Base-by-base conservation (phyloP, 805 yeast species). In the Myxozyma sirexii region DNA sequence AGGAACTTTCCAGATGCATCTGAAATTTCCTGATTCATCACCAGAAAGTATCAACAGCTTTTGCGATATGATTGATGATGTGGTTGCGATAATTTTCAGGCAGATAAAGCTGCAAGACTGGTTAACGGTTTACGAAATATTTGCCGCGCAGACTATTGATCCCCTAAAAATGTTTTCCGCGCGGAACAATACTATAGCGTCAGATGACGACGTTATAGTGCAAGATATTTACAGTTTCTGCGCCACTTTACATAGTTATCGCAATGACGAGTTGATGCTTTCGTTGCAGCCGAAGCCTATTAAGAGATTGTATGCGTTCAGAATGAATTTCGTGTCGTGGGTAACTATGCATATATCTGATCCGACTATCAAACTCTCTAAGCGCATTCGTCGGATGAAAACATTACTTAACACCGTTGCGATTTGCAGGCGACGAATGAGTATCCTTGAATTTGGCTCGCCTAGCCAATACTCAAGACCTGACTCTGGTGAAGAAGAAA, bases 181-280 rank as follows among this genome's bases (percentile, higher is more conserved):
- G 69, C 70, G 81, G 74, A 60, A 73, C 74, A 56, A 84, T 76
- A 64, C 74, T 67, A 52, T 57, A 62, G 61, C 69, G 4, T 53
- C 65, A 31, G 88, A 84, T 31, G 88, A 84, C 12, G 81, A 80
- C 7, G 62, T 91, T 10, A 77, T 80, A 6, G 77, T 92, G 13
- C 80, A 86, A 52, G 89, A 89, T 68, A 78, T 92, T 8, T 90
- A 84, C 71, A 74, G 77, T 15, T 93, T 90, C 85, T 74, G 92
- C 39, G 82, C 84, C 35, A 76, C 85, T 1, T 75, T 92, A 50
- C 76, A 74, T 49, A 69, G 71, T 15, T 86, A 81, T 12, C 66
- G 71, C 15, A 72, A 80, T 1, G 76, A 75, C 29, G 80, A 79
- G 12, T 75, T 74, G 45, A 72, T 80, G 50, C 70, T 77, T 39